Conservation (phyloP, 495 filamentous ascomycete species). For the Achaetomiella virescens region DNA sequence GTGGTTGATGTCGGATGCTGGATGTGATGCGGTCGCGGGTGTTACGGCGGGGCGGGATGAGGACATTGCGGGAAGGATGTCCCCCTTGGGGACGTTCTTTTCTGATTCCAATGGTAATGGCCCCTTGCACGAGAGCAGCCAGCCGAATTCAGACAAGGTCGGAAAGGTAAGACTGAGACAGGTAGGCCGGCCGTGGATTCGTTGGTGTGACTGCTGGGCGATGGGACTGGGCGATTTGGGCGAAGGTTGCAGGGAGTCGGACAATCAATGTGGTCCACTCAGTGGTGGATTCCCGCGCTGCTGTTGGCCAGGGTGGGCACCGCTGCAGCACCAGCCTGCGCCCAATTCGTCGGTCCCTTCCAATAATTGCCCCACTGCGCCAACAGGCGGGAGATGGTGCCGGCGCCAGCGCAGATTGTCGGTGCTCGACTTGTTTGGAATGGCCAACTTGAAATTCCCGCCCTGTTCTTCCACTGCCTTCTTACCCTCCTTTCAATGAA, state of each 20-base stretch:
- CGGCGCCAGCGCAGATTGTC: background rate
- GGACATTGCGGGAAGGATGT: conserved; percentile 25
- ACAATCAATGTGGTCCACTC: conserved; percentile 21
- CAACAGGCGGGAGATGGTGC: conserved; percentile 4
- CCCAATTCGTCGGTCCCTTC: conserved; percentile 9
- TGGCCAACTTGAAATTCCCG: background rate
- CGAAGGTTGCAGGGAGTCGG: conserved; percentile 7
- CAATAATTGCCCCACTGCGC: conserved; percentile 10
- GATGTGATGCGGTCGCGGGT: conserved; percentile 5
- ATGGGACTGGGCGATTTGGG: no score
- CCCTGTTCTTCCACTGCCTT: background rate
- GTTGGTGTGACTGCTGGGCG: conserved; percentile 13
- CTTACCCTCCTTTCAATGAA: background rate
- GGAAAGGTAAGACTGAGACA: conserved; percentile 27
- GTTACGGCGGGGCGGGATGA: conserved; percentile 21
- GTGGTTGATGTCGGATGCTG: conserved; percentile 5
- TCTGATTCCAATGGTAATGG: conserved; percentile 10
- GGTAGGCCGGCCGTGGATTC: conserved; percentile 14
- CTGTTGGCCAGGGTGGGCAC: conserved; percentile 15
- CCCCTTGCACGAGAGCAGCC: conserved; percentile 10
- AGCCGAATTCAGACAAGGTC: conserved; percentile 23
- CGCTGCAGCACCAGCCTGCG: conserved; percentile 11
- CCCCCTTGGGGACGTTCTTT: conserved; percentile 3
- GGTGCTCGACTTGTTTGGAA: background rate
- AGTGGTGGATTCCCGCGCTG: conserved; percentile 17